Evolutionary conservation across 2,329 filamentous ascomycete species (phyloP), one percentile per base, ranked within the genome.

Genomic region (Aspergillus ibericus): DNA sequence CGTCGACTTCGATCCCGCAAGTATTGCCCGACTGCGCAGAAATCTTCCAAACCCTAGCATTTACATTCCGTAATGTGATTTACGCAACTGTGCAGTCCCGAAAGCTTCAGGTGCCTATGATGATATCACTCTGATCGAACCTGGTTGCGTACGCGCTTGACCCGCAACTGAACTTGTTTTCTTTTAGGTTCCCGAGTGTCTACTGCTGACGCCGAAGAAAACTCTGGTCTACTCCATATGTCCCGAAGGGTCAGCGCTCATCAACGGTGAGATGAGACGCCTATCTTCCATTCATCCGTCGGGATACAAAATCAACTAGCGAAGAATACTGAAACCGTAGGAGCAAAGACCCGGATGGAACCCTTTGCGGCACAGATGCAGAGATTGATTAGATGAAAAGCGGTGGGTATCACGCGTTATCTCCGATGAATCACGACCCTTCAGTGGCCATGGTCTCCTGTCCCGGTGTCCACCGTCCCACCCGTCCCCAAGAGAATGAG

Each of bases 371-470:
- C 40, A 54, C 40, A 60, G 55, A 62, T 56, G 57, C 42, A 63
- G 47, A 60, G 63, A 67, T 66, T 67, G 64, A 67, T 68, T 66
- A 68, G 64, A 68, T 66, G 59, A 60, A 58, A 59, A 58, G 55
- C 55, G 58, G 63, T 66, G 66, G 63, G 55, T 65, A 65, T 63
- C 27, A 48, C 29, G 51, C 47, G 57, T 63, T 61, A 60, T 60
- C 60, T 62, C 62, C 62, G 27, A 56, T 60, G 57, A 50, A 60
- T 58, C 56, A 35, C 51, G 44, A 36, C 53, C 27, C 35, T 27
- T 56, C 53, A 58, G 53, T 54, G 58, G 60, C 34, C 34, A 42
- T 32, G 27, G 44, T 42, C n/a, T 34, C 51, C 44, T 53, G 55
- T 52, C 49, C 22, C 32, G 42, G 50, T 58, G 32, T 42, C 46